Evolutionary conservation across 495 filamentous ascomycete species (phyloP), one percentile per base, ranked within the genome.

Genomic region (Talaromyces proteolyticus): DNA sequence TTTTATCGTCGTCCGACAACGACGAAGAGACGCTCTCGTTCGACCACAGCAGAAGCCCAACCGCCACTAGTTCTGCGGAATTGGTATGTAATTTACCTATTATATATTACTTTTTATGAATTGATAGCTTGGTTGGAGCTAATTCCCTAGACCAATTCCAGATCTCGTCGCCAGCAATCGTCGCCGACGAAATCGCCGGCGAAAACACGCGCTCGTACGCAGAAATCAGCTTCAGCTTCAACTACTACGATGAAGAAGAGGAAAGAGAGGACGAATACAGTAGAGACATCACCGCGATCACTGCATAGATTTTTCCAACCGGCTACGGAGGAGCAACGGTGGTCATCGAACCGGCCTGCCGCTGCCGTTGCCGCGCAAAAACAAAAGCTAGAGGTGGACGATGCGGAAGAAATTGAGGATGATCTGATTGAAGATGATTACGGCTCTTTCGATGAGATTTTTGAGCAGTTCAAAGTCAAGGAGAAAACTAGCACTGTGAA

Each of bases 341-440:
- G 67, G 65, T 62, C 65, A 3, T 47, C 60, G 6, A 55, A 57
- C 26, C 63, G 59, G 25, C 58, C 61, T 40, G 29, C 29, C 5
- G 25, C 12, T 56, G 63, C 44, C 38, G 54, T 19, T 46, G 51
- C 19, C 55, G 49, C 24, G 21, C 55, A 12, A 25, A n/a, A n/a
- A n/a, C n/a, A n/a, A n/a, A n/a, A n/a, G n/a, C 57, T 21, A 50
- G 49, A 10, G 12, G 16, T 11, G 25, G 16, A 44, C 39, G 10
- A 47, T 14, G 22, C 49, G 18, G 58, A 64, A 25, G 44, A 53
- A 18, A 42, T 61, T 29, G 63, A 67, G 37, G 61, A 71, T 18
- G 75, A 77, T 50, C 36, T 65, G 5, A 76, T 79, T 50, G 76
- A 78, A 39, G 76, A 79, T 53, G 47, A 70, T 51, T 74, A 74